These are phyloP conservation scores for Diaporthe sp. DNA, from an alignment of 2,329 filamentous ascomycete species.

Conservation along the genomic window DNA sequence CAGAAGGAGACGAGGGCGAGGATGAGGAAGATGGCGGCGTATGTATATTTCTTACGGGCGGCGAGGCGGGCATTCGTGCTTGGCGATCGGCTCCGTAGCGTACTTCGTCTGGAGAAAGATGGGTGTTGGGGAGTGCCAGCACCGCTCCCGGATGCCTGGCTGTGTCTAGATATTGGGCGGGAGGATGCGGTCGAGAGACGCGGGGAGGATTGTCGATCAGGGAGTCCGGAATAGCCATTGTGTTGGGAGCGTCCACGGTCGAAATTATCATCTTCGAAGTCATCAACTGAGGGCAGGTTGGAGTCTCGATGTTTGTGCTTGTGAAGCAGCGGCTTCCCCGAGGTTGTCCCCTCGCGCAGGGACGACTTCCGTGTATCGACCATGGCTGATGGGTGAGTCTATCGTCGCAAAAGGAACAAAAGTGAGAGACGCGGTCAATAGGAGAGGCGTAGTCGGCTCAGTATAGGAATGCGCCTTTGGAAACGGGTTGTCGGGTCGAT, in stretches of 20 bases:
- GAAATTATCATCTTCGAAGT: conserved; percentile 40
- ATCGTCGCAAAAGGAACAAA: background rate
- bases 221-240: conserved; percentile 36
- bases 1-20: conserved; percentile 90
- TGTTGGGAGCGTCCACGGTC: conserved; percentile 39
- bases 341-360: conserved; percentile 31
- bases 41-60: conserved; percentile 86
- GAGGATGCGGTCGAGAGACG: conserved; percentile 28
- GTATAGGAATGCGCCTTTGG: background rate
- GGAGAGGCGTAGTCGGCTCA: background rate
- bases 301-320: conserved; percentile 41
- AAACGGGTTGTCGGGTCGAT: background rate
- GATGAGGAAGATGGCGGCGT: conserved; percentile 86
- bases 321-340: conserved; percentile 40
- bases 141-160: conserved; percentile 44
- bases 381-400: conserved; percentile 31
- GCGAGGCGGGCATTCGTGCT: conserved; percentile 72
- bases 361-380: conserved; percentile 26
- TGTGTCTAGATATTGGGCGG: conserved; percentile 37
- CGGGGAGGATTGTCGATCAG: conserved; percentile 32
- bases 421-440: background rate
- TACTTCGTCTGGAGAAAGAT: conserved; percentile 69
- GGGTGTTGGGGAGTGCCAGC: conserved; percentile 52
- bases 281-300: conserved; percentile 39
- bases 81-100: conserved; percentile 85